Evolutionary conservation across 2,329 filamentous ascomycete genomes (phyloP).

Genomic region (Trichophyton equinum): DNA sequence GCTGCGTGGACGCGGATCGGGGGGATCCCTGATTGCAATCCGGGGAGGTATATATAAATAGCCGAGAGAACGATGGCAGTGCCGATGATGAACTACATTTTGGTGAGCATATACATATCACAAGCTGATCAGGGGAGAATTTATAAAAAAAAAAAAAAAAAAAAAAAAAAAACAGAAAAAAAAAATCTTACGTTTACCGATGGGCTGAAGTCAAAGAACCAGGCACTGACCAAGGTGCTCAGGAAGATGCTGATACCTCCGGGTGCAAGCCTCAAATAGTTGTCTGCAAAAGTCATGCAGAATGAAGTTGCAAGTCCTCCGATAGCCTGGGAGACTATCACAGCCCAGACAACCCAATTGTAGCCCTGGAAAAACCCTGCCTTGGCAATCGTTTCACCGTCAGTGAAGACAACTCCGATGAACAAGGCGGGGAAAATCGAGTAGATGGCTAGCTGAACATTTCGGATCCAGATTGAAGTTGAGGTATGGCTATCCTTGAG

Average conservation of each 20-base stretch:
- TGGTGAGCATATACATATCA: background rate
- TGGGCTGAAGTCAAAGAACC: slow-evolving; percentile 70
- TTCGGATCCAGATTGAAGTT: slow-evolving; percentile 81
- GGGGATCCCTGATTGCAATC: slow-evolving; percentile 19
- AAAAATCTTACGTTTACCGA: slow-evolving; percentile 51
- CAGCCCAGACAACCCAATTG: slow-evolving; percentile 79
- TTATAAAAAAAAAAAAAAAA: slow-evolving; percentile 11
- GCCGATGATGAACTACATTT: slow-evolving; percentile 62
- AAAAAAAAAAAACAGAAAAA: slow-evolving; percentile 17
- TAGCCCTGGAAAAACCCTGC: slow-evolving; percentile 92
- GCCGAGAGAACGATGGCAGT: slow-evolving; percentile 66
- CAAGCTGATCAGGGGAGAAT: slow-evolving; percentile 2
- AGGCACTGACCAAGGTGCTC: slow-evolving; percentile 72
- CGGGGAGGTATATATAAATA: slow-evolving; percentile 62
- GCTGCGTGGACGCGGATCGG: slow-evolving; percentile 52
- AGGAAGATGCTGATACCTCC: slow-evolving; percentile 84
- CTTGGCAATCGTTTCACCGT: slow-evolving; percentile 69
- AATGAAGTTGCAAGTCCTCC: slow-evolving; percentile 76
- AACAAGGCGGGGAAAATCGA: slow-evolving; percentile 82
- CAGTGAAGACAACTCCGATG: slow-evolving; percentile 73
- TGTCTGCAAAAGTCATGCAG: slow-evolving; percentile 71
- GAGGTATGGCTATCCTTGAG: slow-evolving; percentile 68
- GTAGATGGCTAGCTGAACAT: slow-evolving; percentile 89
- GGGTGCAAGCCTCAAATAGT: slow-evolving; percentile 87
- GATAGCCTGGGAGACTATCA: slow-evolving; percentile 67